Conservation (phyloP, 441 rosid species). For the Populus hybrid region DNA sequence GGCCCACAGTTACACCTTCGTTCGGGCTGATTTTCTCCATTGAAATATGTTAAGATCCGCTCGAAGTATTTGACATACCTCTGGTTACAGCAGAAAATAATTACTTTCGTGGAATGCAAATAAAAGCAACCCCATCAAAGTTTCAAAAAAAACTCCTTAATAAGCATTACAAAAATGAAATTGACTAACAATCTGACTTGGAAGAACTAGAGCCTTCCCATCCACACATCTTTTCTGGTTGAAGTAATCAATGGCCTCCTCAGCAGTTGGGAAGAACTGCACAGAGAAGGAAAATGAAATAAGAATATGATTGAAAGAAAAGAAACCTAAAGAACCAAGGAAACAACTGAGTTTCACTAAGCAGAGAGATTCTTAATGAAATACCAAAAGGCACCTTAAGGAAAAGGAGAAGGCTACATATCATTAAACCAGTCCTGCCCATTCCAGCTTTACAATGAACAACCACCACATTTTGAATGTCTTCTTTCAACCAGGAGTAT, state of each 20-base stretch:
- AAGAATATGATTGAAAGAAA: conserved; percentile 13
- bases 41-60: conserved; percentile 43
- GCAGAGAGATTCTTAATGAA: neutral
- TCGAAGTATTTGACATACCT: conserved; percentile 77
- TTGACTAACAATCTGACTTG: conserved; percentile 84
- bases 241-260: conserved; percentile 65
- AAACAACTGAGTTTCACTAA: conserved; percentile 4
- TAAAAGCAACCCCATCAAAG: neutral
- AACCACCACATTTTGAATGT: conserved; percentile 79
- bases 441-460: conserved; percentile 93
- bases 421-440: conserved; percentile 92
- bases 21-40: conserved; percentile 60
- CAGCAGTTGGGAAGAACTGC: conserved; percentile 82
- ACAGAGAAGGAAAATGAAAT: conserved; percentile 19
- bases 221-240: conserved; percentile 86
- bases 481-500: conserved; percentile 83
- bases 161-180: conserved; percentile 17
- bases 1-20: conserved; percentile 48
- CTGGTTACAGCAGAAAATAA: conserved; percentile 33
- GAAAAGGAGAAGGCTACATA: conserved; percentile 73
- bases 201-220: conserved; percentile 87
- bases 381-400: conserved; percentile 52
- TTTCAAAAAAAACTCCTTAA: conserved; percentile 7
- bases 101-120: conserved; percentile 8
- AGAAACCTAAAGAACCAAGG: neutral